Base-by-base conservation (phyloP, 805 yeast species). In the Zygosaccharomyces bailii region DNA sequence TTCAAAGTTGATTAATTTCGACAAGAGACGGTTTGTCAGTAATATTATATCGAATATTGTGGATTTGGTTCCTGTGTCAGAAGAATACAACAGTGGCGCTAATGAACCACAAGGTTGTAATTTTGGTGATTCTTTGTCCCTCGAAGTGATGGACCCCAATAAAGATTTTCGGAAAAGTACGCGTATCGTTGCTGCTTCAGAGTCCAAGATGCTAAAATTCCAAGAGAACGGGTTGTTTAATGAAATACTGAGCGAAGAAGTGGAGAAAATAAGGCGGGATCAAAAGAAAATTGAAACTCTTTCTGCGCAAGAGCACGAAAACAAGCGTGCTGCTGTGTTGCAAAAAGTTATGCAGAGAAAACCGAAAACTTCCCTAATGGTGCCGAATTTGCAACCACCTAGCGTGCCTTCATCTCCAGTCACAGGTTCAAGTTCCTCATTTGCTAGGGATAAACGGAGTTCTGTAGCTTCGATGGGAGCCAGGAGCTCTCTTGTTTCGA, bases 1-100 rank as follows among this genome's bases (percentile, higher is more conserved):
- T 56, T 73, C 83, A 2, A 70, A 74, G 25, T 68, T 84, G 49
- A 79, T 90, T 54, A 90, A 91, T 59, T 91, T 90, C 65, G 96
- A 88, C 64, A 91, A 91, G 67, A 75, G 84, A 48, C 73, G 91
- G 42, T 84, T 80, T 62, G 76, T 78, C 4, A 79, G 76, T 64
- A 80, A 82, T 56, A 70, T 83, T 48, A 69, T 84, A 27, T 68
- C 78, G 17, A 80, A 80, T 49, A 71, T 81, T 13, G 51, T 72
- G 35, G 78, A 73, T 44, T 59, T 78, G 65, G 62, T 68, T 25
- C 65, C 65, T 10, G 45, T 20, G 8, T 25, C 37, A 8, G 49
- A 42, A 13, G 48, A 43, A 7, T 50, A 47, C n/a, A 51, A 48
- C 7, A 36, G 9, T 18, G 52, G 24, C 11, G 21, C 11, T 19